Percentiles rank a stretch among this genome's conserved stretches.
phyloP scores from a whole-genome alignment of 106 monocot species.

The Dendrobium nobile region DNA sequence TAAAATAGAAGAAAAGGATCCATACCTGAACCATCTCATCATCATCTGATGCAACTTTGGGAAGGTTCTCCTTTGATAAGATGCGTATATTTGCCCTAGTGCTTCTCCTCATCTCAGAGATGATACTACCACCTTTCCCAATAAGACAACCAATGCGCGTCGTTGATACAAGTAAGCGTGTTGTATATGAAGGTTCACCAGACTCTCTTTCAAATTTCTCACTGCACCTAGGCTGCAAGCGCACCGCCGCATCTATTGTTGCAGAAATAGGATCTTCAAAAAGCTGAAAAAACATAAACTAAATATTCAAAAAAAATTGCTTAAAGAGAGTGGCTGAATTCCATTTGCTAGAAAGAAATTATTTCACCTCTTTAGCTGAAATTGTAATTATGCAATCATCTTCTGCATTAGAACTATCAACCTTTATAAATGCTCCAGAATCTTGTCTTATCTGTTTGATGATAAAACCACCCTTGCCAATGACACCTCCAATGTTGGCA shows the following conservation, averaged over 20 bases:
- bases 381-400: slow-evolving; percentile 74
- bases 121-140: slow-evolving; percentile 92
- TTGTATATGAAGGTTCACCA: slow-evolving; percentile 58
- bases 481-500: slow-evolving; percentile 81
- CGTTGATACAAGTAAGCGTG: slow-evolving; percentile 81
- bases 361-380: slow-evolving; percentile 58
- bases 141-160: slow-evolving; percentile 95
- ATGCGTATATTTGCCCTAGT: slow-evolving; percentile 92
- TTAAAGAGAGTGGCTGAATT: not conserved
- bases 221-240: slow-evolving; percentile 87
- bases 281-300: slow-evolving; percentile 28
- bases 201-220: slow-evolving; percentile 77
- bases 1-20: not conserved
- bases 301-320: not conserved
- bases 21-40: slow-evolving; percentile 99
- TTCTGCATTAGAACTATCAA: slow-evolving; percentile 52
- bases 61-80: slow-evolving; percentile 83
- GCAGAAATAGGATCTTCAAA: slow-evolving; percentile 89
- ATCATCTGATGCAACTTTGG: slow-evolving; percentile 86
- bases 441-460: slow-evolving; percentile 81
- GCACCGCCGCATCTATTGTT: slow-evolving; percentile 83
- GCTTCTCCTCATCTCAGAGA: slow-evolving; percentile 81
- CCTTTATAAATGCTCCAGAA: slow-evolving; percentile 64
- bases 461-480: slow-evolving; percentile 72
- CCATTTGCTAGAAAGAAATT: not conserved